These are phyloP conservation scores for Eutypella sp. DNA, from an alignment of 2,329 filamentous ascomycete genomes.

Conservation along the genomic window DNA sequence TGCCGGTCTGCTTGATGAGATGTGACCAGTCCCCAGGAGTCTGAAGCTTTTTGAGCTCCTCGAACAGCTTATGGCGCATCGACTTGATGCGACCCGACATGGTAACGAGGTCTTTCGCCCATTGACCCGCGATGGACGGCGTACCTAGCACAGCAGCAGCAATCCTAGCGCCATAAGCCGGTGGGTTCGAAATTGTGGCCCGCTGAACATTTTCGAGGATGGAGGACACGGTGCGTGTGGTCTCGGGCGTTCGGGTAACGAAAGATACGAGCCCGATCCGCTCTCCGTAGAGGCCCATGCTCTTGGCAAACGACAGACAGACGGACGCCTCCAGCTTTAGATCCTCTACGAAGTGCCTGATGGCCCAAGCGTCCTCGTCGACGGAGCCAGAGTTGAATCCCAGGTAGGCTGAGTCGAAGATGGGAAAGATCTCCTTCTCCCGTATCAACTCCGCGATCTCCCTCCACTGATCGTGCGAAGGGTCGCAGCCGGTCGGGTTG, in stretches of 20 bases:
- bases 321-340: slow-evolving; percentile 46
- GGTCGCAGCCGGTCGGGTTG: slow-evolving; percentile 38
- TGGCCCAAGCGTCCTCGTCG: slow-evolving; percentile 26
- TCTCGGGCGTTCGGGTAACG: slow-evolving; percentile 15
- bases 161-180: slow-evolving; percentile 30
- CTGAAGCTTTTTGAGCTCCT: slow-evolving; percentile 24
- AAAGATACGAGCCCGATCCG: slow-evolving; percentile 27
- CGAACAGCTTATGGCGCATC: slow-evolving; percentile 30
- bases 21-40: slow-evolving; percentile 34
- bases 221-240: slow-evolving; percentile 16
- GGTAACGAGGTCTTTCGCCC: slow-evolving; percentile 29
- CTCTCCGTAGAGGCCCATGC: slow-evolving; percentile 43
- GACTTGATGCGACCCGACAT: slow-evolving; percentile 32
- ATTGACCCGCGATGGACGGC: slow-evolving; percentile 23
- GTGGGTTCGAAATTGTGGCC: slow-evolving; percentile 31
- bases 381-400: slow-evolving; percentile 26
- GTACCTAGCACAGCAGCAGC: slow-evolving; percentile 28
- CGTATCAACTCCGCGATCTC: slow-evolving; percentile 19
- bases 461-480: slow-evolving; percentile 28
- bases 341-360: slow-evolving; percentile 27
- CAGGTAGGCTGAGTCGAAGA: slow-evolving; percentile 30
- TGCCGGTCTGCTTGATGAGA: slow-evolving; percentile 32
- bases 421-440: slow-evolving; percentile 20
- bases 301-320: slow-evolving; percentile 59
- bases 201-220: slow-evolving; percentile 28